These are phyloP conservation scores for Vitis riparia DNA, from an alignment of 164 flowering plant species.

Conservation along the genomic window DNA sequence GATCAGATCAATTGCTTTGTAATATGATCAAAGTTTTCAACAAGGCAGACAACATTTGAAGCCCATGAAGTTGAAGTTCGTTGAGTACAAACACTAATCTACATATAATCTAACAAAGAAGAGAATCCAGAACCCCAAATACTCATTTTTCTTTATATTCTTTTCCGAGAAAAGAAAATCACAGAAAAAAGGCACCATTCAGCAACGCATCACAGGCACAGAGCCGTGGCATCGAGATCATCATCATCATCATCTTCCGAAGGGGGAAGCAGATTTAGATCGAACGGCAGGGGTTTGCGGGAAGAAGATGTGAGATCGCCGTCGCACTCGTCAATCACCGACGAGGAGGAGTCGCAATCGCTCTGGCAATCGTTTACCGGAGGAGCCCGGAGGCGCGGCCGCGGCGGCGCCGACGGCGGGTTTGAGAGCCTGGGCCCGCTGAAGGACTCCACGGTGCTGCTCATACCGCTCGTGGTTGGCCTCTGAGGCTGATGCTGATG, in stretches of 20 bases:
- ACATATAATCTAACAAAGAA: conserved; percentile 26
- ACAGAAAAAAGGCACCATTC: conserved; percentile 2
- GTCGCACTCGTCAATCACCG: conserved; percentile 39
- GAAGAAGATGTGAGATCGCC: conserved; percentile 24
- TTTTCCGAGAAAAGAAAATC: conserved; percentile 15
- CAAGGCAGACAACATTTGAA: conserved; percentile 24
- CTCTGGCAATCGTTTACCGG: conserved; percentile 41
- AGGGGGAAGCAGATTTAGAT: conserved; percentile 56
- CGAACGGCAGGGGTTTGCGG: conserved; percentile 41
- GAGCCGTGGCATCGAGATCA: conserved; percentile 46
- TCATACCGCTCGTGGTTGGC: conserved; percentile 31
- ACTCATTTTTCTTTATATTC: conserved; percentile 6
- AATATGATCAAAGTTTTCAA: conserved; percentile 18
- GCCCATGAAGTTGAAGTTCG: conserved; percentile 26
- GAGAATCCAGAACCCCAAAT: conserved; percentile 2
- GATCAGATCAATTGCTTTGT: neutral
- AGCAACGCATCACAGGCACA: conserved; percentile 44
- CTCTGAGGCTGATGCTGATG: conserved; percentile 9
- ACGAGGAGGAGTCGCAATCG: conserved; percentile 57
- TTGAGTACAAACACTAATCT: conserved; percentile 6
- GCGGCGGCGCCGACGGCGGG: conserved; percentile 2
- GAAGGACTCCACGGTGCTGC: conserved; percentile 40
- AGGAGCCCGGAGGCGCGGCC: conserved; percentile 9
- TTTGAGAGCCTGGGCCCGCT: conserved; percentile 36
- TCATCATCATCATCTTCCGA: conserved; percentile 27